A percentile compares a stretch with the other conserved stretches of the same genome.
Conservation (phyloP, 2,329 filamentous ascomycete genomes). For the Coniochaeta sp. region DNA sequence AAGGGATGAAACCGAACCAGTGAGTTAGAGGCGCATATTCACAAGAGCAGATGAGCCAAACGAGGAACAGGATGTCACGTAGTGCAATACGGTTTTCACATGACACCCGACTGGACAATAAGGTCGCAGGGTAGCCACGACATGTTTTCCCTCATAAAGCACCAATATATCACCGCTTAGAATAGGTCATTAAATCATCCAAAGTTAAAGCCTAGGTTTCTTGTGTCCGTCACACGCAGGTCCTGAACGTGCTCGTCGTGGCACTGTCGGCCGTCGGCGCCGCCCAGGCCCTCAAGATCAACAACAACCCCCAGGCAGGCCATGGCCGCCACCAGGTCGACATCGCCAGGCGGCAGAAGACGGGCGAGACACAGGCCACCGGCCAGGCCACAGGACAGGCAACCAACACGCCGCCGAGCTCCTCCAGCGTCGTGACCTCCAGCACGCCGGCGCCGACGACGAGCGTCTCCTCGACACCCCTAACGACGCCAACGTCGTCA, state of each 20-base stretch:
- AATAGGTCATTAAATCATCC: no score
- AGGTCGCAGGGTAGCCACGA: no score
- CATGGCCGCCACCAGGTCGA: constrained; percentile 10
- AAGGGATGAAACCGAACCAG: no score
- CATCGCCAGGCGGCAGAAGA: constrained; percentile 15
- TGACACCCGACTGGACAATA: no score
- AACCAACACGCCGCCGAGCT: neutral
- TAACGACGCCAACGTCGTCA: constrained; percentile 4
- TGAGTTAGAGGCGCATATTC: neutral
- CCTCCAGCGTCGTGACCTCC: neutral
- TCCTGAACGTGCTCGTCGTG: constrained; percentile 37
- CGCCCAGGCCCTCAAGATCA: constrained; percentile 32
- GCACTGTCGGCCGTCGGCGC: constrained; percentile 38
- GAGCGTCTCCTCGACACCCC: neutral
- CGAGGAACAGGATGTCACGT: no score
- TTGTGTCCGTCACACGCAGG: no score
- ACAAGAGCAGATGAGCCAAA: no score
- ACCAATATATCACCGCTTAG: no score
- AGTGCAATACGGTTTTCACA: no score
- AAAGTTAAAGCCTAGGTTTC: no score
- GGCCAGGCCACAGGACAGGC: constrained; percentile 3
- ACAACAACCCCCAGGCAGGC: constrained; percentile 16
- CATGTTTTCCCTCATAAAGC: no score
- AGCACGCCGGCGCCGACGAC: constrained; percentile 2
- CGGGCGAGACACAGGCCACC: constrained; percentile 4